Base-by-base conservation (phyloP, 495 filamentous ascomycete genomes). In the Astrothelium macrocarpum region DNA sequence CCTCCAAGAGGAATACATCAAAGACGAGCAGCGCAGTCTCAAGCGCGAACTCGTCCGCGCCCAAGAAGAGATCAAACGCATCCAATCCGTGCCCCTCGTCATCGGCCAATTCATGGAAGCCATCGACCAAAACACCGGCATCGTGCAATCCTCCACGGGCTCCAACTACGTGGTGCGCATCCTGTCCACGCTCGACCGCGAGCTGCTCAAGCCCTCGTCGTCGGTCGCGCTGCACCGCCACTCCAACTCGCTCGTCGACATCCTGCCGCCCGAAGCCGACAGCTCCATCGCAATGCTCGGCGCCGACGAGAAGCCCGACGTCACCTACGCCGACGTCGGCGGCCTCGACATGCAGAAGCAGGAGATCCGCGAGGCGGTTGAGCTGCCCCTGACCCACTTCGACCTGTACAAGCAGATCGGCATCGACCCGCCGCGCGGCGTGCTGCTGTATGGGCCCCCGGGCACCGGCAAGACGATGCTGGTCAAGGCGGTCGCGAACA, bases 41-140 rank as follows among this genome's bases (percentile, higher is more conserved):
- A 98, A 98, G 80, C 83, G 95, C 68, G 94, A 98, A 79, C 84
- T 98, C 32, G 93, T 98, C 45, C 87, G 94, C 62, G 94, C 94
- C 67, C 94, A 98, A 75, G 94, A 98, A 76, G 94, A 98, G 80
- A 98, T 98, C 78, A 98, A 98, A 81, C 86, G 94, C 65, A 98
- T 98, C 74, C 94, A 98, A 76, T 96, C 91, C 76, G 94, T 98
- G 32, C 94, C 94, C 1, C 76, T 98, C 69, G 94, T 98, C 63
- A 98, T 98, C 74, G 94, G 94, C 59, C 94, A 98, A 78, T 98
- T 98, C 75, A 98, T 98, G 94, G 94, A 98, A 78, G 94, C 94
- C 60, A 98, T 98, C 70, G 94, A 98, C 77, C 95, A 98, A 74
- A 98, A 97, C 74, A 98, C 95, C 65, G 95, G 95, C 64, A 98